phyloP scores from a whole-genome alignment of 208 protist genomes.

The Trypanosoma congolense region DNA sequence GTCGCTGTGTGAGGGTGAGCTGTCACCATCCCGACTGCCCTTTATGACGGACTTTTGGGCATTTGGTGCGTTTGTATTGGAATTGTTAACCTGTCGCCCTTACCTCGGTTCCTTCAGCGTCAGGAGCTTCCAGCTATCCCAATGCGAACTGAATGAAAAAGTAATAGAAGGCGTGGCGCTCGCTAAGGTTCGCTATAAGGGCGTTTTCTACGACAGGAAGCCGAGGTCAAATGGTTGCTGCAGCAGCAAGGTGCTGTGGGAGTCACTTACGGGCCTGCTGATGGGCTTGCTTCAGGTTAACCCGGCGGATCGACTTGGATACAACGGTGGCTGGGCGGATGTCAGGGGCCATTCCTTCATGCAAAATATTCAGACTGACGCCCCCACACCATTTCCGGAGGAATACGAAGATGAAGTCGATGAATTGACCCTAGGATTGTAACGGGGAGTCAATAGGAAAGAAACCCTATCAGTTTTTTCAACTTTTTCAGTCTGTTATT shows the following conservation, averaged over 20 bases:
- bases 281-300: slow-evolving; percentile 17
- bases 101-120: slow-evolving; percentile 10
- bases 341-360: slow-evolving; percentile 18
- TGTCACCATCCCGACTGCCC: neutral
- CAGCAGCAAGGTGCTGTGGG: slow-evolving; percentile 8
- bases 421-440: slow-evolving; percentile 31
- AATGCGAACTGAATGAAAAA: slow-evolving; percentile 7
- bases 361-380: neutral
- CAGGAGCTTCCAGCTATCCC: slow-evolving; percentile 3
- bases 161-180: slow-evolving; percentile 8
- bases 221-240: neutral
- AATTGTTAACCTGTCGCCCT: slow-evolving; percentile 24
- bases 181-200: slow-evolving; percentile 13
- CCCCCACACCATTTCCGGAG: slow-evolving; percentile 12
- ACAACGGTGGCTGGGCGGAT: slow-evolving; percentile 16
- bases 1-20: neutral
- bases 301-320: slow-evolving; percentile 13
- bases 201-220: neutral
- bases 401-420: slow-evolving; percentile 33
- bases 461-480: too few relatives aligned
- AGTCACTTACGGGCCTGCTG: slow-evolving; percentile 13
- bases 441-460: too few relatives aligned
- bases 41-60: slow-evolving; percentile 36
- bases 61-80: slow-evolving; percentile 32
- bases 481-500: too few relatives aligned